phyloP scores from a whole-genome alignment of 805 yeast genomes.

The Kuraishia hungarica region DNA sequence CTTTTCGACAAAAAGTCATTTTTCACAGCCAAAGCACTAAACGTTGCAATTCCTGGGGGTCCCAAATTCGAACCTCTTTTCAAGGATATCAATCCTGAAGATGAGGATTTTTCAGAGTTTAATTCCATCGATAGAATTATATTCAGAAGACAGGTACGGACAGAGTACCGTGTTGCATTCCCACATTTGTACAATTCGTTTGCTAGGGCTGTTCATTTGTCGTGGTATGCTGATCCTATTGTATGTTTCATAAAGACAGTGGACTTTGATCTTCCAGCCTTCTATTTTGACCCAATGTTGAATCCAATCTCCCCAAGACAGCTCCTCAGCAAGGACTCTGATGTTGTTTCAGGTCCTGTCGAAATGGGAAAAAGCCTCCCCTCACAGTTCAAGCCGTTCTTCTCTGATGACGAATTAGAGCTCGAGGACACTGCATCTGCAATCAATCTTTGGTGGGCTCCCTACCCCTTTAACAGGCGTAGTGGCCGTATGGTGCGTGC shows the following conservation, averaged over 20 bases:
- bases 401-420: conserved; percentile 34
- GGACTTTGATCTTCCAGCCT: conserved; percentile 46
- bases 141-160: conserved; percentile 64
- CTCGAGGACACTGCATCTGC: conserved; percentile 48
- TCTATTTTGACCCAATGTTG: conserved; percentile 41
- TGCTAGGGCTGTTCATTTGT: conserved; percentile 53
- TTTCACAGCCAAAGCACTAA: conserved; percentile 85
- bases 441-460: conserved; percentile 66
- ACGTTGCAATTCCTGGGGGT: conserved; percentile 87
- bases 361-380: conserved; percentile 26
- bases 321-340: conserved; percentile 17
- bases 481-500: conserved; percentile 72
- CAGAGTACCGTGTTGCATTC: conserved; percentile 81
- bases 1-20: conserved; percentile 75
- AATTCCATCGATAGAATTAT: conserved; percentile 84
- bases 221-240: conserved; percentile 59
- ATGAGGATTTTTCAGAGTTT: conserved; percentile 82
- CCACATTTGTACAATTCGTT: conserved; percentile 79
- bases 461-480: conserved; percentile 75
- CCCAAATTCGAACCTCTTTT: conserved; percentile 88
- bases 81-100: conserved; percentile 52
- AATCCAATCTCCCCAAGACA: conserved; percentile 42
- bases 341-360: conserved; percentile 18
- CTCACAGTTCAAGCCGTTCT: conserved; percentile 38
- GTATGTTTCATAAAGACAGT: conserved; percentile 38